Base-by-base conservation (phyloP, 2,329 filamentous ascomycete species). In the Penicillium palitans region DNA sequence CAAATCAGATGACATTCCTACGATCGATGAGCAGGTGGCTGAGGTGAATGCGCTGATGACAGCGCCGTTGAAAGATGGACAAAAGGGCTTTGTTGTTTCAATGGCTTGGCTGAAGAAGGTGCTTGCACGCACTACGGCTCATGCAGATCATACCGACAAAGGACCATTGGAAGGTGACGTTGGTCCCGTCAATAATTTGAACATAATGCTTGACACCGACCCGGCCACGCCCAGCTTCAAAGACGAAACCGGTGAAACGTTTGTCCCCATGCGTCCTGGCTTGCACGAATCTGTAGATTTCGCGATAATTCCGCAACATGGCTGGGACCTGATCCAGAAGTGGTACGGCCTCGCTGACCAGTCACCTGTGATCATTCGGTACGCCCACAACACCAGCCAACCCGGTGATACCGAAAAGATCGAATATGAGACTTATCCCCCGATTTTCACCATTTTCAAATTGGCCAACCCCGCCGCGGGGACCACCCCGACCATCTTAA, bases 141-240 rank as follows among this genome's bases (percentile, higher is more conserved):
- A 81, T 52, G 81, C 80, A 21, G 80, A 82, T 61, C 82, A 84
- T 52, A 78, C 77, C 40, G 79, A 82, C 60, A 89, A 90, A 61
- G 77, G 81, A n/a, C 82, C 83, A 10, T 71, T 80, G 12, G 83
- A 87, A 58, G 85, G 84, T 7, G 83, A 85, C 5, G 83, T 95
- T 56, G 92, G 92, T 1, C 90, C 90, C 0, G 84, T 98, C 33
- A 91, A 97, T 79, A 97, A 97, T 71, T 87, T 89, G 0, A 89
- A 93, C 70, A 87, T 97, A 60, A 86, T 93, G 52, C 79, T 87
- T 59, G 82, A 87, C 61, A 80, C 72, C 29, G 79, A 80, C 58
- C 77, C 76, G 4, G 70, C 71, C 13, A 71, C 66, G 31, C 64
- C 64, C 19, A 61, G 61, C 27, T 75, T 80, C 65, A 74, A 76